Evolutionary conservation across 2,329 filamentous ascomycete species (phyloP).

Genomic region (Colletotrichum endophyticum): DNA sequence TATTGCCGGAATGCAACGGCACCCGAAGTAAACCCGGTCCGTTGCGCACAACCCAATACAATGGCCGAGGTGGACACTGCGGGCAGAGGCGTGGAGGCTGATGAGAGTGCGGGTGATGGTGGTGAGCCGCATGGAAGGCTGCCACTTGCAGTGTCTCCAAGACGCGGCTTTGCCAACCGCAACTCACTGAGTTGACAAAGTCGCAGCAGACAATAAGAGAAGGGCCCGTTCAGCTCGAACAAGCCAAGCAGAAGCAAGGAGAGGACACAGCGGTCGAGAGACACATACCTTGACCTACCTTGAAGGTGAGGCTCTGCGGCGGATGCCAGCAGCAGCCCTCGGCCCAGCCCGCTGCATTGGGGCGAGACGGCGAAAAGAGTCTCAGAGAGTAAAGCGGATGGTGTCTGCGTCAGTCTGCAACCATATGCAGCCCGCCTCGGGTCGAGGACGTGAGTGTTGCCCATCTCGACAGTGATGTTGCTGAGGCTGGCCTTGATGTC

Average conservation of each 20-base stretch:
- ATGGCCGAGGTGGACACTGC: not conserved
- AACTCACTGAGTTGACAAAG: not conserved
- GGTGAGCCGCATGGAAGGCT: not conserved
- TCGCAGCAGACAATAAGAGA: not conserved
- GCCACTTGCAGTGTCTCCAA: not conserved
- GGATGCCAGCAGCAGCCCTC: slow-evolving; percentile 11
- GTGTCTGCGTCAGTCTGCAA: not conserved
- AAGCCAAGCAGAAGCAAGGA: not conserved
- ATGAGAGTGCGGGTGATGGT: not conserved
- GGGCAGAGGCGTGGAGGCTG: not conserved
- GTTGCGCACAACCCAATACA: not conserved
- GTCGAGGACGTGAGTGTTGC: not conserved
- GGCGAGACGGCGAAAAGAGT: not conserved
- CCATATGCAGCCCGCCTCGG: not conserved
- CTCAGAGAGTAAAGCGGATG: not conserved
- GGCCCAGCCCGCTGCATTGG: not conserved
- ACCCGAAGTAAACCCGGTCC: slow-evolving; percentile 17
- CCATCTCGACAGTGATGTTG: slow-evolving; percentile 14
- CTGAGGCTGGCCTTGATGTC: slow-evolving; percentile 17
- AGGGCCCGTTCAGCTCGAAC: not conserved
- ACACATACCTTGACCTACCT: slow-evolving; percentile 20
- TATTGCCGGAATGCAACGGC: slow-evolving; percentile 15
- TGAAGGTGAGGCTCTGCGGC: slow-evolving; percentile 15
- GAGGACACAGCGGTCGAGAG: not conserved
- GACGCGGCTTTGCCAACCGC: not conserved